These are phyloP conservation scores for Nitzschia sp. DNA, from an alignment of 108 stramenopile species.

Conservation along the genomic window DNA sequence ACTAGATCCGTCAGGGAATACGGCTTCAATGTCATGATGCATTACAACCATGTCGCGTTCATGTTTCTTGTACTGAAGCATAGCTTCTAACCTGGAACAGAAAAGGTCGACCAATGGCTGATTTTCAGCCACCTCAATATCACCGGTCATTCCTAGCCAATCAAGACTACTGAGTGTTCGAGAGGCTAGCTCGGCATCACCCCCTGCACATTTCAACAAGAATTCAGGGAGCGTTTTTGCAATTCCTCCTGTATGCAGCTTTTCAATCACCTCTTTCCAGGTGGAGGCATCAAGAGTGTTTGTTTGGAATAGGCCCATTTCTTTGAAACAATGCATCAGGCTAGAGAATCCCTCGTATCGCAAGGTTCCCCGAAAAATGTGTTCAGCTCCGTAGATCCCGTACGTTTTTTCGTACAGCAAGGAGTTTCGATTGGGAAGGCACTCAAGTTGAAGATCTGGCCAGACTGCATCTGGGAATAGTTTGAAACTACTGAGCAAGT, in stretches of 20 bases:
- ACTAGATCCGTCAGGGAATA: constrained; percentile 47
- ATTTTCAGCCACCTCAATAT: constrained; percentile 24
- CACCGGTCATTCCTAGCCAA: constrained; percentile 47
- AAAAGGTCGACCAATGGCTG: constrained; percentile 55
- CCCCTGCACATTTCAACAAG: constrained; percentile 40
- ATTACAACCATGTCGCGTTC: constrained; percentile 76
- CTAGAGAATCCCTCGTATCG: constrained; percentile 73
- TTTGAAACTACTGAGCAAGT: constrained; percentile 50
- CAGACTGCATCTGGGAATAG: constrained; percentile 51
- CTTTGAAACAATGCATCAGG: constrained; percentile 54
- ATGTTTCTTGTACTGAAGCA: constrained; percentile 37
- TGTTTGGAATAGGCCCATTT: constrained; percentile 56
- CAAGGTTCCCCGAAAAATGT: constrained; percentile 83
- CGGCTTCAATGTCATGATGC: constrained; percentile 63
- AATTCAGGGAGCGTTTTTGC: constrained; percentile 31
- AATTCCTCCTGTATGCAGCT: constrained; percentile 1
- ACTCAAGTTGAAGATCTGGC: constrained; percentile 65
- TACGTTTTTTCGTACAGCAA: constrained; percentile 65
- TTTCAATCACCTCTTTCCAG: constrained; percentile 7
- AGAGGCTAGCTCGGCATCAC: constrained; percentile 36
- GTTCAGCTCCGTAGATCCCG: constrained; percentile 59
- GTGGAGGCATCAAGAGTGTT: neutral
- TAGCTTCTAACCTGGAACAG: constrained; percentile 51
- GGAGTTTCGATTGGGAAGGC: constrained; percentile 82
- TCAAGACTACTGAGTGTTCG: constrained; percentile 36